phyloP scores from a whole-genome alignment of 1,139 yeast species.

The Candida glucosophila region DNA sequence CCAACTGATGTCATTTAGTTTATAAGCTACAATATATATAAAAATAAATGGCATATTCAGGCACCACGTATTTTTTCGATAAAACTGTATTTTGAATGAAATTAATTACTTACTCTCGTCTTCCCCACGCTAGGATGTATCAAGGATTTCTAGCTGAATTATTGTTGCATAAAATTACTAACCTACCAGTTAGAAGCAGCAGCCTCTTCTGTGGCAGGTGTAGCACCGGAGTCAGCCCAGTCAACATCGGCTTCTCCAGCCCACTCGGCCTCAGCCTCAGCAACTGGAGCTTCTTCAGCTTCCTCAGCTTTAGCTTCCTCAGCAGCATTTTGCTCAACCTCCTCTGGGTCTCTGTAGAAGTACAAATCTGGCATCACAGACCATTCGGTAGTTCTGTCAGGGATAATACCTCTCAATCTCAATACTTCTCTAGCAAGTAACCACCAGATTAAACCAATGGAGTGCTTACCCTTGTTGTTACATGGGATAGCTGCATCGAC shows the following conservation, averaged over 20 bases:
- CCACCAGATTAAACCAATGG: slow-evolving; percentile 99
- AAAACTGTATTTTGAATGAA: too few species aligned
- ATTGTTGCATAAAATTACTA: too few species aligned
- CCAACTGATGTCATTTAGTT: too few species aligned
- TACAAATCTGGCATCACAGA: slow-evolving; percentile 99
- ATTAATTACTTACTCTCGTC: too few species aligned
- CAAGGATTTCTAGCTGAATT: too few species aligned
- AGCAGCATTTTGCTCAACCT: slow-evolving; percentile 79
- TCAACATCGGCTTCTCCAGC: slow-evolving; percentile 53
- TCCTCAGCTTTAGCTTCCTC: slow-evolving; percentile 55
- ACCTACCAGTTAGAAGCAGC: slow-evolving; percentile 52
- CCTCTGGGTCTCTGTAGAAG: slow-evolving; percentile 99
- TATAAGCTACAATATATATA: too few species aligned
- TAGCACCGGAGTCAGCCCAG: slow-evolving; percentile 57
- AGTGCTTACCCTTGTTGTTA: slow-evolving; percentile 99
- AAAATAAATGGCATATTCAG: too few species aligned
- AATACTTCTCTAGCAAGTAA: slow-evolving; percentile 98
- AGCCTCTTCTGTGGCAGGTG: slow-evolving; percentile 72
- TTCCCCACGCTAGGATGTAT: too few species aligned
- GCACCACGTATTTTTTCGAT: too few species aligned
- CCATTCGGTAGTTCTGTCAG: slow-evolving; percentile 97
- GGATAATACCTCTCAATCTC: slow-evolving; percentile 97
- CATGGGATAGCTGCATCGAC: slow-evolving; percentile 99
- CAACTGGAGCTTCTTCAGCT: slow-evolving; percentile 39
- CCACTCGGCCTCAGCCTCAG: slow-evolving; percentile 45